Percentiles rank a stretch among this genome's conserved stretches.
Evolutionary conservation across 2,329 filamentous ascomycete genomes (phyloP).

Genomic region (Sclerotinia glacialis): DNA sequence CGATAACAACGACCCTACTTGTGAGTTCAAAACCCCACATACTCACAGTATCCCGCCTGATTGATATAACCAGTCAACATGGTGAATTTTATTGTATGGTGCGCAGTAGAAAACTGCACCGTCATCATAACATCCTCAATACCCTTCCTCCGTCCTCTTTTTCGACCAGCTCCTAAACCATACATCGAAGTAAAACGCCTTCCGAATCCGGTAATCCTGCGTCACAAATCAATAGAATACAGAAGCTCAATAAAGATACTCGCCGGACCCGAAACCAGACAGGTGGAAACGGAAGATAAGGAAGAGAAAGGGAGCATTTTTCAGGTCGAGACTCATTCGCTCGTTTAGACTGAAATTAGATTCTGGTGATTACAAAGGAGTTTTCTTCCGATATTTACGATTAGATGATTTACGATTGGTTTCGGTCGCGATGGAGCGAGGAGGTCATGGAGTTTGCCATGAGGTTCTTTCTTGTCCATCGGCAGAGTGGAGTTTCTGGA

Average conservation of each 20-base stretch:
- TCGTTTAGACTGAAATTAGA: not conserved
- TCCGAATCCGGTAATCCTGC: not conserved
- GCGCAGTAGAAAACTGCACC: conserved; percentile 19
- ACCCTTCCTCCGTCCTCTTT: conserved; percentile 17
- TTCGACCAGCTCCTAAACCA: conserved; percentile 1
- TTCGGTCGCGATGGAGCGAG: not conserved
- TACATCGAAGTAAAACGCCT: conserved; percentile 10
- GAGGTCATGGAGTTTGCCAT: not conserved
- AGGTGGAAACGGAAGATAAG: not conserved
- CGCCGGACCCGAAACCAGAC: not conserved
- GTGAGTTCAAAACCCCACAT: not conserved
- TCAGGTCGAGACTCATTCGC: not conserved
- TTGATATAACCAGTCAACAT: not conserved
- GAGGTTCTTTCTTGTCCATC: not conserved
- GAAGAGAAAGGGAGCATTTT: not conserved
- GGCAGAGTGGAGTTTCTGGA: not conserved
- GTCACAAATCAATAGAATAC: not conserved
- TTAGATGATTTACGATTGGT: not conserved
- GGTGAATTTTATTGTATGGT: conserved; percentile 6
- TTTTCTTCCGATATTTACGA: not conserved
- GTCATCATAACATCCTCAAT: conserved; percentile 17
- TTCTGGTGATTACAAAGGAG: not conserved
- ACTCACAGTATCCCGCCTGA: not conserved
- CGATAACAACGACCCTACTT: not conserved
- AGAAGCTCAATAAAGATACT: not conserved